These are phyloP conservation scores for Puccinellia tenuiflora DNA, from an alignment of 176 grass and related monocot species.

Conservation along the genomic window DNA sequence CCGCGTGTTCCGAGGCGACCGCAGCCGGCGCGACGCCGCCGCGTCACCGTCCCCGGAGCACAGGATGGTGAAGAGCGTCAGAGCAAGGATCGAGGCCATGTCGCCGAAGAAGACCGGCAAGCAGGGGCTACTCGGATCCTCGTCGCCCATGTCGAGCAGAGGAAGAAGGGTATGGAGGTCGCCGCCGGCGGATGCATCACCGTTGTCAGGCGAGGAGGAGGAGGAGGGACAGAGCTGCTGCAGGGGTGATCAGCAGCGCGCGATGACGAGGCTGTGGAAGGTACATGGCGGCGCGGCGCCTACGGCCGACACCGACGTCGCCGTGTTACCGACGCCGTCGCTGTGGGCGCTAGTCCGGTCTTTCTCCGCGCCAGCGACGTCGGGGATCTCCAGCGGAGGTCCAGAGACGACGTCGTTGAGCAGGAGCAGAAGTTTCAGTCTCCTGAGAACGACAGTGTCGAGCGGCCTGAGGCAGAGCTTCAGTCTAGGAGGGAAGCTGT, in stretches of 20 bases:
- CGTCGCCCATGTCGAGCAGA: slow-evolving; percentile 13
- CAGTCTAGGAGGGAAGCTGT: slow-evolving; percentile 33
- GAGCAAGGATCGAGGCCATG: slow-evolving; percentile 22
- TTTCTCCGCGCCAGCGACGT: slow-evolving; percentile 52
- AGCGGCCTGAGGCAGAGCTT: slow-evolving; percentile 44
- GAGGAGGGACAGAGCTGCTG: background rate
- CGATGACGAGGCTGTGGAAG: background rate
- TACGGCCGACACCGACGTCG: background rate
- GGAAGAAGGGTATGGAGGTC: slow-evolving; percentile 26
- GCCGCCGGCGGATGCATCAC: slow-evolving; percentile 30
- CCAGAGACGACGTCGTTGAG: slow-evolving; percentile 18
- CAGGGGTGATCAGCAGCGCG: background rate
- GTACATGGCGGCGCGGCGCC: background rate
- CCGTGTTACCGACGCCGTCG: background rate
- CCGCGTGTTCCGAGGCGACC: slow-evolving; percentile 24
- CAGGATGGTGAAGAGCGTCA: slow-evolving; percentile 33
- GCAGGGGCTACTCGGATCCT: background rate
- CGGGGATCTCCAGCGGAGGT: background rate
- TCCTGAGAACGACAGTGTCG: slow-evolving; percentile 47
- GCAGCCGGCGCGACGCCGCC: slow-evolving; percentile 17
- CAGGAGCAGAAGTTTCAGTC: slow-evolving; percentile 29
- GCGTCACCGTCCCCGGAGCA: slow-evolving; percentile 26
- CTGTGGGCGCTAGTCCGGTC: slow-evolving; percentile 46
- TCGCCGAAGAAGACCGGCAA: background rate
- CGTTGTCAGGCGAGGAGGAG: background rate